These are phyloP conservation scores for Ilyonectria mors-panacis DNA, from an alignment of 2,329 filamentous ascomycete species.

Conservation along the genomic window DNA sequence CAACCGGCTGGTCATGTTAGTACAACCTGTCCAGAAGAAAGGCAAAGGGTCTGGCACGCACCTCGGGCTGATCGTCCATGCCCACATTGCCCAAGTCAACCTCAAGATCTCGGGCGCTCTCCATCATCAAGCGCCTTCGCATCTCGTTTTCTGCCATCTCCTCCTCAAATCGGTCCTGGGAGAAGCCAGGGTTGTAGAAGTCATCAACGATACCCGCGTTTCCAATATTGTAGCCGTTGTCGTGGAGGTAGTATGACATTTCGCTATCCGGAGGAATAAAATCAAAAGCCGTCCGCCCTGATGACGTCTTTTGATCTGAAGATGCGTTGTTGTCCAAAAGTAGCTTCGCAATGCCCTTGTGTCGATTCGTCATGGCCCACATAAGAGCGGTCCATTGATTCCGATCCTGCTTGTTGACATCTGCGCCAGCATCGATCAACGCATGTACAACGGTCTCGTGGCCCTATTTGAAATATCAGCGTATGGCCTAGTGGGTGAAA, in stretches of 20 bases:
- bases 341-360: constrained; percentile 95
- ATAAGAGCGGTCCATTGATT: constrained; percentile 98
- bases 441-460: constrained; percentile 90
- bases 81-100: constrained; percentile 96
- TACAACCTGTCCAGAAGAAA: constrained; percentile 1
- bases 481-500: neutral
- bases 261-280: constrained; percentile 97
- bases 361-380: constrained; percentile 99
- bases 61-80: constrained; percentile 95
- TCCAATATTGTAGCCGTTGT: constrained; percentile 93
- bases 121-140: constrained; percentile 98
- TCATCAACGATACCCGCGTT: constrained; percentile 86
- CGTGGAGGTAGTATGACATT: constrained; percentile 94
- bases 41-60: constrained; percentile 56
- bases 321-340: constrained; percentile 94
- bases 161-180: constrained; percentile 94
- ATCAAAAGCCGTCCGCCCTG: constrained; percentile 93
- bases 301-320: constrained; percentile 95
- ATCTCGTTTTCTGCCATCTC: constrained; percentile 97
- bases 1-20: constrained; percentile 67
- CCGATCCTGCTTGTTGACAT: constrained; percentile 93
- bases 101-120: constrained; percentile 96
- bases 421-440: constrained; percentile 86
- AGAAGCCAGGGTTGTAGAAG: constrained; percentile 94
- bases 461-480: constrained; percentile 66